These are phyloP conservation scores for Melanogaster broomeanus DNA, from an alignment of 768 basidiomycete genomes.

Conservation along the genomic window DNA sequence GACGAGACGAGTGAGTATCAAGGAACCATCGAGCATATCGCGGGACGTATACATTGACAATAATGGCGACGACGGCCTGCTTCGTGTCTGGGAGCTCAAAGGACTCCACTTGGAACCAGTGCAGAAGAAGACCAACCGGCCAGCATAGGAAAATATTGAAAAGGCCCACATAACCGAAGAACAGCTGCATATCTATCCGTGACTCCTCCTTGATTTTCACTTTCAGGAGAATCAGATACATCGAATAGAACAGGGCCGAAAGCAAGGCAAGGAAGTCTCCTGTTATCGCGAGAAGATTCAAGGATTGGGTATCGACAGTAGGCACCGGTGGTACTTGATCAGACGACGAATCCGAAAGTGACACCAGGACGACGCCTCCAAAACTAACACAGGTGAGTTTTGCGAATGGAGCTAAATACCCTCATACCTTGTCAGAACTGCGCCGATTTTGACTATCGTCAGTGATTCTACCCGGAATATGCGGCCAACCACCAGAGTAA, in stretches of 20 bases:
- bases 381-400: slow-evolving; percentile 50
- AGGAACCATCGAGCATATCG: background rate
- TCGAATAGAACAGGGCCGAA: slow-evolving; percentile 86
- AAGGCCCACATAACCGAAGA: slow-evolving; percentile 92
- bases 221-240: slow-evolving; percentile 89
- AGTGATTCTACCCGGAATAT: slow-evolving; percentile 81
- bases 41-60: slow-evolving; percentile 52
- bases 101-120: slow-evolving; percentile 68
- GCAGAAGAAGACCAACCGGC: slow-evolving; percentile 78
- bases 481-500: slow-evolving; percentile 84
- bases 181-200: slow-evolving; percentile 89
- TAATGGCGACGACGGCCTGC: slow-evolving; percentile 48
- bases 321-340: slow-evolving; percentile 7
- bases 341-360: slow-evolving; percentile 71
- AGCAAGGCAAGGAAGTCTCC: slow-evolving; percentile 86
- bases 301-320: slow-evolving; percentile 12
- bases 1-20: slow-evolving; percentile 1
- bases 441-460: slow-evolving; percentile 68
- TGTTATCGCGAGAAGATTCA: slow-evolving; percentile 36
- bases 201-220: slow-evolving; percentile 80
- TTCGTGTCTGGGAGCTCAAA: slow-evolving; percentile 67
- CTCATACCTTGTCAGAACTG: slow-evolving; percentile 76
- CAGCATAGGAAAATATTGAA: slow-evolving; percentile 78
- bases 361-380: slow-evolving; percentile 84
- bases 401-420: background rate